Base-by-base conservation (phyloP, 306 rosid genomes). In the Boehmeria nivea region DNA sequence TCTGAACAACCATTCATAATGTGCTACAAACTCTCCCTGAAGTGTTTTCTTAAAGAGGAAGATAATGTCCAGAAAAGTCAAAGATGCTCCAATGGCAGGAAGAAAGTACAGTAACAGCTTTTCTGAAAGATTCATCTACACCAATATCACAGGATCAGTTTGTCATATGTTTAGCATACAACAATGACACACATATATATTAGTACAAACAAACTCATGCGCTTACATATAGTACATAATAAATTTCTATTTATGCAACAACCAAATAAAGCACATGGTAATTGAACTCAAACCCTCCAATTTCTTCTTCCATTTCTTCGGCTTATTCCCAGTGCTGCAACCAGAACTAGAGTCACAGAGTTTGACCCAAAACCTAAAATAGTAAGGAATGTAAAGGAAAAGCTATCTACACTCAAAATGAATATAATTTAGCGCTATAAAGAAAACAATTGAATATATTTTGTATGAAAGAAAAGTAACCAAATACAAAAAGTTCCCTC, bases 331-430 rank as follows among this genome's bases (percentile, higher is more conserved):
- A 80, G 64, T 52, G 68, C 63, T 53, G 59, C 65, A 54, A 77
- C 68, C 49, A 90, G 65, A 57, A 52, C 17, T 50, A 78, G 12
- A 68, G 94, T 90, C 50, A 76, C 79, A 56, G 58, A 60, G 69
- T 87, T 90, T 68, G 78, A 76, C 26, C 83, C 85, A 66, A 90
- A 80, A 42, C 81, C 95, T 63, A 84, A 72, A 40, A 77, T 75
- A 55, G 95, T 90, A 68, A 12, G 55, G 37, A 14, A 56, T 50
- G 68, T 80, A 72, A 81, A 86, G 95, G 87, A 68, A 71, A 64
- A 71, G 28, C 62, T 75, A 62, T 42, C 60, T 51, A 51, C 24
- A 15, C 3, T 47, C 43, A 47, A 54, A 52, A 38, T 10, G 20
- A 65, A 27, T 4, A n/a, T n/a, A n/a, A n/a, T n/a, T n/a, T n/a